A percentile compares a stretch with the other conserved stretches of the same genome.
These are phyloP conservation scores for Candida gorgasii DNA, from an alignment of 805 yeast species.

Conservation along the genomic window DNA sequence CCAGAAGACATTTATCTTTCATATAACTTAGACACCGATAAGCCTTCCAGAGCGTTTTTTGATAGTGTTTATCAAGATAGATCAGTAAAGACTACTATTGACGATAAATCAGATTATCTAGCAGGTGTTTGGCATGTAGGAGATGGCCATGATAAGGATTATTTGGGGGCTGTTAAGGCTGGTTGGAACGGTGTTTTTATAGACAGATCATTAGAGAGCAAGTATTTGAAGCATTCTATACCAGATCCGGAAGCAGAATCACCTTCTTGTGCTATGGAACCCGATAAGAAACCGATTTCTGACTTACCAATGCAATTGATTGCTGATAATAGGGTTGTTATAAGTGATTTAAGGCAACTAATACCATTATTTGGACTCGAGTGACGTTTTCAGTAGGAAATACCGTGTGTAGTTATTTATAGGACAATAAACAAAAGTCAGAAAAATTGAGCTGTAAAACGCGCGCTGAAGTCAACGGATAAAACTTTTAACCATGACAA, in stretches of 20 bases:
- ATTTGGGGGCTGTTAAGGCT: slow-evolving; percentile 48
- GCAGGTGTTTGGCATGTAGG: slow-evolving; percentile 63
- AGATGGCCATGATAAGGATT: slow-evolving; percentile 58
- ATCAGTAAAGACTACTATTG: slow-evolving; percentile 11
- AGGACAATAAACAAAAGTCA: too few relatives aligned
- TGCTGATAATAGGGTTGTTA: slow-evolving; percentile 35
- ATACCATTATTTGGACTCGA: slow-evolving; percentile 1
- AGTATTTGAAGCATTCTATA: slow-evolving; percentile 14
- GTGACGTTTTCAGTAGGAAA: too few relatives aligned
- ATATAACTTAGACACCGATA: slow-evolving; percentile 54
- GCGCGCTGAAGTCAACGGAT: slow-evolving; percentile 3
- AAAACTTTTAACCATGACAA: slow-evolving; percentile 6
- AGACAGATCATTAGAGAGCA: slow-evolving; percentile 39
- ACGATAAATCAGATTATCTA: slow-evolving; percentile 16
- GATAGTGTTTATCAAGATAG: slow-evolving; percentile 19
- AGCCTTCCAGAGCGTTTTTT: slow-evolving; percentile 55
- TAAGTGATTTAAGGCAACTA: slow-evolving; percentile 20
- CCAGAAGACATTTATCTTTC: slow-evolving; percentile 47
- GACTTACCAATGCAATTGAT: slow-evolving; percentile 19
- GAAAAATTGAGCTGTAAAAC: too few relatives aligned
- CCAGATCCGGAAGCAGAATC: slow-evolving; percentile 15
- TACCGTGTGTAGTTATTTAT: too few relatives aligned
- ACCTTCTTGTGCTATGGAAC: slow-evolving; percentile 15
- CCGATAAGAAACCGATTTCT: slow-evolving; percentile 9
- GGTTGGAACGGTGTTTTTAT: slow-evolving; percentile 65